These are phyloP conservation scores for Plasmodium knowlesi DNA, from an alignment of 169 alveolate species.

Conservation along the genomic window DNA sequence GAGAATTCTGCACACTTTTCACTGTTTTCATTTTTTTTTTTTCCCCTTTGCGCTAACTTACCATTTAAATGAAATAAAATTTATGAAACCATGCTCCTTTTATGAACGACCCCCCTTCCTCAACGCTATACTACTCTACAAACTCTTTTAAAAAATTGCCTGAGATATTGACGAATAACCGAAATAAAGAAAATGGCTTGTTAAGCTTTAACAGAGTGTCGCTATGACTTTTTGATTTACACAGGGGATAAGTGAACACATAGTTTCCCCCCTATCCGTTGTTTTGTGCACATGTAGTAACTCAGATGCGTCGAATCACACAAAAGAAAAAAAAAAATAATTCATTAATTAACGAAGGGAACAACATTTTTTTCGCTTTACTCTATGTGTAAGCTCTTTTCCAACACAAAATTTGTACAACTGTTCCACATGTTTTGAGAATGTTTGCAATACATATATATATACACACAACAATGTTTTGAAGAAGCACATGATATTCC, in stretches of 20 bases:
- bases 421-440: background rate
- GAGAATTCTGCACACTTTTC: background rate
- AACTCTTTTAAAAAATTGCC: background rate
- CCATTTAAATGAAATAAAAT: slow-evolving; percentile 5
- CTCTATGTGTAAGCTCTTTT: background rate
- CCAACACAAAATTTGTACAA: background rate
- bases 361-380: background rate
- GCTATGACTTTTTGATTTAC: background rate
- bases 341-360: background rate
- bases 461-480: slow-evolving; percentile 16
- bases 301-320: background rate
- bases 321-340: background rate
- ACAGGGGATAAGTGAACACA: background rate
- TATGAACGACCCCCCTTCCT: background rate
- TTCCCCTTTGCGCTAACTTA: background rate
- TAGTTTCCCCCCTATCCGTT: background rate
- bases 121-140: background rate
- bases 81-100: background rate
- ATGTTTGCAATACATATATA: background rate
- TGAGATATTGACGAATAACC: background rate
- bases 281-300: background rate
- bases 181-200: background rate
- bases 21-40: background rate
- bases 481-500: slow-evolving; percentile 1
- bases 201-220: background rate